These are phyloP conservation scores for Kodamaea ohmeri DNA, from an alignment of 1,139 yeast genomes.

Conservation along the genomic window DNA sequence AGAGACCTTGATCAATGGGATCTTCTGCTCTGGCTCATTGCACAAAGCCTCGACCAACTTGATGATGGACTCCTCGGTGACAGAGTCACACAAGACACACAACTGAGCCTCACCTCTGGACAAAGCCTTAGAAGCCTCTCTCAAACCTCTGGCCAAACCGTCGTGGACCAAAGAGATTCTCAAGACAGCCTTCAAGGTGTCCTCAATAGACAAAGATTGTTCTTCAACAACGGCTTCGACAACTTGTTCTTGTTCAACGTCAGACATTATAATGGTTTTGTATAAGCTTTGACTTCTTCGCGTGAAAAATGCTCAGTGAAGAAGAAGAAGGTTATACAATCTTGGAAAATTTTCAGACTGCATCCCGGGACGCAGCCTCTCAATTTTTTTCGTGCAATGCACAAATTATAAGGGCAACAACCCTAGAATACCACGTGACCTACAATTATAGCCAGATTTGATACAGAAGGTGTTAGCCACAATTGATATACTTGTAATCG, in stretches of 20 bases:
- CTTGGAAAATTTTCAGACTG: conserved; percentile 6
- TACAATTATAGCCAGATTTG: background rate
- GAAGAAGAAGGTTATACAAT: conserved; percentile 11
- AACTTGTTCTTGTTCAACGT: conserved; percentile 84
- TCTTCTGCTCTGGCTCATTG: conserved; percentile 95
- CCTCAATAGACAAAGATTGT: conserved; percentile 94
- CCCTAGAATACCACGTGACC: conserved; percentile 3
- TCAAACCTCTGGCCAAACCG: conserved; percentile 99
- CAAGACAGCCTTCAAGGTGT: conserved; percentile 96
- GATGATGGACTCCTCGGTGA: conserved; percentile 95
- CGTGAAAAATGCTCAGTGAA: conserved; percentile 82
- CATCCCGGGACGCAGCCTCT: background rate
- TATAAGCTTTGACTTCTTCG: conserved; percentile 72
- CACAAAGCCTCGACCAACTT: conserved; percentile 99
- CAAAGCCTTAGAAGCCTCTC: conserved; percentile 99
- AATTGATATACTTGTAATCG: no score
- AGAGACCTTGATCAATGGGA: conserved; percentile 98
- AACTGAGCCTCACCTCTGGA: conserved; percentile 97
- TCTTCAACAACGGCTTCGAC: conserved; percentile 83
- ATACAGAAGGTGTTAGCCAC: no score
- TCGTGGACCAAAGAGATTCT: conserved; percentile 98
- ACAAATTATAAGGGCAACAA: background rate
- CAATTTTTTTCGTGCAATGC: background rate
- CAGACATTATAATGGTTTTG: conserved; percentile 59
- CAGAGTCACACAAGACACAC: conserved; percentile 97